A percentile compares a stretch with the other conserved stretches of the same genome.
Conservation (phyloP, 2,329 filamentous ascomycete species). For the Colletotrichum plurivorum region DNA sequence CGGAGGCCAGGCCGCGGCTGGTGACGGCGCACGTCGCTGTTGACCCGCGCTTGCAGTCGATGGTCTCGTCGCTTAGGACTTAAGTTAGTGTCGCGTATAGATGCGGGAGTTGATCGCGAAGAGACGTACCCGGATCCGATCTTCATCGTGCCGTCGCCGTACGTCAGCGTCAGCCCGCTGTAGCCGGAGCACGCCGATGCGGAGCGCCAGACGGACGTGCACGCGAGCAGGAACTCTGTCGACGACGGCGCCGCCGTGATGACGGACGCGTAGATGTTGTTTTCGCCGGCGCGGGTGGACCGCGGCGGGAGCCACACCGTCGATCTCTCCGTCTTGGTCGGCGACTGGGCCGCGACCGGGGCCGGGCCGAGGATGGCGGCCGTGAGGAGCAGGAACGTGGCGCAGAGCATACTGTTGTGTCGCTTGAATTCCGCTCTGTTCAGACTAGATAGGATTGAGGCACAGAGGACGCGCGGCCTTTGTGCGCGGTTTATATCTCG, state of each 20-base stretch:
- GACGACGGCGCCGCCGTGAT: slow-evolving; percentile 37
- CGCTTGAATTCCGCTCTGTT: background rate
- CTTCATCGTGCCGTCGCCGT: slow-evolving; percentile 26
- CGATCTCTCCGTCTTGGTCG: slow-evolving; percentile 24
- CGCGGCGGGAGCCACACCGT: slow-evolving; percentile 37
- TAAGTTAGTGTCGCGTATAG: background rate
- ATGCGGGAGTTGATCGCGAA: too few species aligned
- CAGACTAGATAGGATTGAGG: too few species aligned
- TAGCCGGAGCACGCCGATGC: slow-evolving; percentile 31
- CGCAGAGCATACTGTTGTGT: slow-evolving; percentile 1
- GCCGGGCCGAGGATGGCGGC: slow-evolving; percentile 11
- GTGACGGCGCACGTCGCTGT: slow-evolving; percentile 22
- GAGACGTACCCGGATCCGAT: slow-evolving; percentile 19
- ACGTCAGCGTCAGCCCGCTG: slow-evolving; percentile 34
- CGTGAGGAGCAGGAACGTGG: background rate
- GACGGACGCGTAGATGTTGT: slow-evolving; percentile 35
- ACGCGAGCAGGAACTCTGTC: slow-evolving; percentile 30
- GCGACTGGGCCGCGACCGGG: slow-evolving; percentile 22
- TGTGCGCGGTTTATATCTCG: background rate
- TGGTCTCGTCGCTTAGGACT: slow-evolving; percentile 21
- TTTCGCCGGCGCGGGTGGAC: slow-evolving; percentile 18
- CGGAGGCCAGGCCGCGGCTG: background rate
- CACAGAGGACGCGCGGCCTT: too few species aligned
- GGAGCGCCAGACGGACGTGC: slow-evolving; percentile 27
- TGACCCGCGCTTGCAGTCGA: slow-evolving; percentile 27